Base-by-base conservation (phyloP, 2,329 filamentous ascomycete genomes). In the Stemphylium lycopersici region DNA sequence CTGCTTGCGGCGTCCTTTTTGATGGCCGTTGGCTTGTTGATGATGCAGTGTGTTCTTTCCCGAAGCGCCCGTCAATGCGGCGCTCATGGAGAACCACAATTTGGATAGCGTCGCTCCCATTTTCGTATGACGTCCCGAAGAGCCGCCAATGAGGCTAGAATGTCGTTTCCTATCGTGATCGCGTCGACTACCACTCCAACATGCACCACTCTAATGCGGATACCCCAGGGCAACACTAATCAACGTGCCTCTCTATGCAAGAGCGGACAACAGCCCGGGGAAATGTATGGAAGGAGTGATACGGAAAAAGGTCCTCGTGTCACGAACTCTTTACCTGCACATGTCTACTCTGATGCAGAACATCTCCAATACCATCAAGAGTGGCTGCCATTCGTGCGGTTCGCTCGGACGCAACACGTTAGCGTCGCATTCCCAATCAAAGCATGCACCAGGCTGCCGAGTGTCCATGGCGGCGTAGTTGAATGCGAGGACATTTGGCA, bases 51-150 rank as follows among this genome's bases (percentile, higher is more conserved):
- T 52, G 46, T 41, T 42, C 48, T 49, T 56, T 43, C 54, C 54
- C 42, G 54, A 48, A 15, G 48, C n/a, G 44, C 62, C 61, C n/a
- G 49, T 58, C 56, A 53, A 63, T 22, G 59, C 60, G 52, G 55
- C 46, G 53, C 48, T 67, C 38, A 66, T 60, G 24, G 58, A 53
- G 65, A 56, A 62, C 69, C 68, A 72, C 71, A 72, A 65, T 65
- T 71, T 72, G 59, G 68, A 71, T 64, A 73, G 64, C 63, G 53
- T 66, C 59, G 51, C 56, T 54, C 59, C 62, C 59, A 68, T 70
- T 56, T 65, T 45, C 42, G 52, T 52, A 64, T 71, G 65, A 72
- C 66, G 69, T 67, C 55, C 62, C 59, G 61, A 67, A 58, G 56
- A 66, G 59, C 63, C 62, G 64, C 57, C 39, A 33, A 36, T 46